Evolutionary conservation across 2,329 filamentous ascomycete species (phyloP), one percentile per base, ranked within the genome.

Genomic region (Aplosporella prunicola): DNA sequence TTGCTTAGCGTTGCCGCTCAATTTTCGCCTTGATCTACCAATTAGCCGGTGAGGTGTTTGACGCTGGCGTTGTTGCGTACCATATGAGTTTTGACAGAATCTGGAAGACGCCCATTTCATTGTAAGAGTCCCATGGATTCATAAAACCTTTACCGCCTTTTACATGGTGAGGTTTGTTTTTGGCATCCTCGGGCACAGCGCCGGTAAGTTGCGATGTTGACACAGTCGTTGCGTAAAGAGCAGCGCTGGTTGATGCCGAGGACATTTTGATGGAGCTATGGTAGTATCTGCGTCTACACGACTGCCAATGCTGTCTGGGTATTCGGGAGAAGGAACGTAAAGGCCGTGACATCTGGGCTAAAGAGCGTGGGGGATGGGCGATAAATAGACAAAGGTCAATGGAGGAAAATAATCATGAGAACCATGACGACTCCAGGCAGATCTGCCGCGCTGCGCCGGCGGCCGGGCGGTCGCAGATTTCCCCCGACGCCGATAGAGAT

Each of bases 111-210:
- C 43, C 51, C 10, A 57, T 47, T 4, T 71, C 64, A 9, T 40
- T 45, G 47, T 63, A 75, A n/a, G 67, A 72, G 5, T 67, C 61
- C 72, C 72, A 76, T 0, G 72, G 72, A 52, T 76, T 76, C n/a
- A 52, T 52, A 48, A 74, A 76, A 4, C 71, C 71, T 40, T 68
- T 71, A 9, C 68, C 68, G 45, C 64, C 49, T 48, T 68, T 67
- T 39, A 63, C 50, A 58, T 75, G 71, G 58, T 76, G 72, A 25
- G 49, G 49, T 47, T 67, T 64, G 11, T 61, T 59, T 27, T 58
- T 57, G 7, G 63, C 61, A 27, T 68, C 62, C 35, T 66, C 60
- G 1, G 69, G 69, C 28, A 52, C 50, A n/a, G 56, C 49, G n/a
- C 56, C 56, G 5, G 57, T 47, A 2, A 49, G 34, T 26, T 57